Evolutionary conservation across 768 basidiomycete species (phyloP).

Genomic region (Russula sp.): DNA sequence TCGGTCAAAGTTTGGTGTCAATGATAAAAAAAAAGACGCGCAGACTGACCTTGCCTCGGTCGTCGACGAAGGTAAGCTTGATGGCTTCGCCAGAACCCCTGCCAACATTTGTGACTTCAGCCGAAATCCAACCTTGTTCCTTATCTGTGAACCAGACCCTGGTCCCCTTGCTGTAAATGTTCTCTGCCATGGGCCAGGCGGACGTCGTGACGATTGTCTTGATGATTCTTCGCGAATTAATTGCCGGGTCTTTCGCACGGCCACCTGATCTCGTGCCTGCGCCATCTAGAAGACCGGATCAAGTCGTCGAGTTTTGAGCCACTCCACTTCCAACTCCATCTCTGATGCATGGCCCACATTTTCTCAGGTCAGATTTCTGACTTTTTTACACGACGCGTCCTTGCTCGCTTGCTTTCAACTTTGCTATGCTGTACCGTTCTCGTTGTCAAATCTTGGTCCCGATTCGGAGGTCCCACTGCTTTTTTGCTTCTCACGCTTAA

Average conservation of each 20-base stretch:
- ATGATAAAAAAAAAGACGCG: conserved; percentile 8
- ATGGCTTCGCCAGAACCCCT: conserved; percentile 66
- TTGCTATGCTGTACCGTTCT: conserved; percentile 35
- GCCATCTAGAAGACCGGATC: not conserved
- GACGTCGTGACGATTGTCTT: conserved; percentile 11
- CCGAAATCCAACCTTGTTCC: conserved; percentile 91
- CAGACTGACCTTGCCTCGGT: conserved; percentile 74
- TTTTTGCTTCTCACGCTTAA: conserved; percentile 35
- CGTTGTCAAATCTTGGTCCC: conserved; percentile 35
- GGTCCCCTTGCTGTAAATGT: conserved; percentile 86
- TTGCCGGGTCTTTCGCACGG: conserved; percentile 8
- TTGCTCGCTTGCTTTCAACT: conserved; percentile 39
- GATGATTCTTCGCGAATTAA: not conserved
- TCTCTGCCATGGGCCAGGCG: conserved; percentile 63
- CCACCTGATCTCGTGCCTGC: conserved; percentile 5
- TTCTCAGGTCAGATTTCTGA: not conserved
- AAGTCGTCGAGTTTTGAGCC: too few relatives aligned
- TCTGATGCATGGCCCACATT: not conserved
- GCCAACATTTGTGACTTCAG: conserved; percentile 62
- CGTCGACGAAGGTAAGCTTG: conserved; percentile 81
- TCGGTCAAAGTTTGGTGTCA: conserved; percentile 3
- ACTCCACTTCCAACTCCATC: too few relatives aligned
- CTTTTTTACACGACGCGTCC: conserved; percentile 28
- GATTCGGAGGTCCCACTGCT: conserved; percentile 33
- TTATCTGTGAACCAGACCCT: conserved; percentile 92